A percentile compares a stretch with the other conserved stretches of the same genome.
These are phyloP conservation scores for Nicotiana sylvestris DNA, from an alignment of 257 asterid species.

Conservation along the genomic window DNA sequence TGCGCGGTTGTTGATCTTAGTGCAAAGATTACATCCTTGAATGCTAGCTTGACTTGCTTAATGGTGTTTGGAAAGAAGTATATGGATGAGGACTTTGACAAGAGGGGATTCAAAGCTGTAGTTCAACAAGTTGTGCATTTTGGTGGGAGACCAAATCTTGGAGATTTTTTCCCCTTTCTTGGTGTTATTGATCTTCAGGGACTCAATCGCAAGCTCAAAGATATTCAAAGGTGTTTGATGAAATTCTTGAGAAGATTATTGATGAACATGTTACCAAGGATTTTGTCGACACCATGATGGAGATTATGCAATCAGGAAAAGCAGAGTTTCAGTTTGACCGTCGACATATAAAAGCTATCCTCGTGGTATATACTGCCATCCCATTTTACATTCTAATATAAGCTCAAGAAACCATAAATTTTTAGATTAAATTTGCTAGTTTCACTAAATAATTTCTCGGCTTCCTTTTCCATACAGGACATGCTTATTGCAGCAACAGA, in stretches of 20 bases:
- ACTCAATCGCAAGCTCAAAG: background rate
- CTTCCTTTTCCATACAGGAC: background rate
- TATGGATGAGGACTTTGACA: background rate
- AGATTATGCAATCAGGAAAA: slow-evolving; percentile 6
- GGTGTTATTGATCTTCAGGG: slow-evolving; percentile 22
- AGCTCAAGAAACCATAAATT: no score
- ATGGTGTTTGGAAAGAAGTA: background rate
- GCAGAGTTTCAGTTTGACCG: slow-evolving; percentile 8
- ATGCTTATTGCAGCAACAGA: no score
- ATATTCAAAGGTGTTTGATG: slow-evolving; percentile 11
- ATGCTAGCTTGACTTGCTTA: background rate
- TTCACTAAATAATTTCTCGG: no score
- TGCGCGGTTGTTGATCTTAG: background rate
- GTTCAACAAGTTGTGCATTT: background rate
- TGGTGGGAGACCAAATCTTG: background rate
- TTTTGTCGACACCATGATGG: slow-evolving; percentile 12
- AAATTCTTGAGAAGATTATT: slow-evolving; percentile 5
- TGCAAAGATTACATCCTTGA: background rate
- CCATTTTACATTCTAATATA: no score
- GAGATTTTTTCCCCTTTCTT: background rate
- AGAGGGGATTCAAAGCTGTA: background rate
- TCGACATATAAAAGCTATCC: background rate
- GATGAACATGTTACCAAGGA: slow-evolving; percentile 13
- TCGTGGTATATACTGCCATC: no score
- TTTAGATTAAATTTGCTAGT: background rate